Evolutionary conservation across 2,329 filamentous ascomycete genomes (phyloP).

Genomic region (Diaporthe sp.): DNA sequence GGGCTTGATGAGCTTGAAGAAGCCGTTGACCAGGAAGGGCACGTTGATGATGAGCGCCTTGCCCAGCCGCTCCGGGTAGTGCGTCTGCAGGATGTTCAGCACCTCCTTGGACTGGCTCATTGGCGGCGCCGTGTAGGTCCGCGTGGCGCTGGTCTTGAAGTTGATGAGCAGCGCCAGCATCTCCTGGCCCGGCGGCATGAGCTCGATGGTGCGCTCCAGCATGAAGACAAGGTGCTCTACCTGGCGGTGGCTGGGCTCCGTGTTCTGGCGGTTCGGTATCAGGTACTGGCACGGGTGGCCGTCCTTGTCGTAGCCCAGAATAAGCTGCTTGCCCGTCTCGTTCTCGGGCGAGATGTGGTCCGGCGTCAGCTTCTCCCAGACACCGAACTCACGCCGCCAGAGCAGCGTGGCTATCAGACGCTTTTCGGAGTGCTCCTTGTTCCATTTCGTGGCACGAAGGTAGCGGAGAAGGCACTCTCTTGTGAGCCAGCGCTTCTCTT

Average conservation of each 20-base stretch:
- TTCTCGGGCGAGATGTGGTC: constrained; percentile 95
- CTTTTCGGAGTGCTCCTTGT: constrained; percentile 78
- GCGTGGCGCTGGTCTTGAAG: constrained; percentile 83
- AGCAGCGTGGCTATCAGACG: constrained; percentile 84
- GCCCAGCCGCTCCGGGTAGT: constrained; percentile 94
- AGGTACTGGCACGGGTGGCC: constrained; percentile 92
- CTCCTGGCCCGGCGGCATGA: constrained; percentile 90
- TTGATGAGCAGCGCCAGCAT: constrained; percentile 90
- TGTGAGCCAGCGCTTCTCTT: constrained; percentile 90
- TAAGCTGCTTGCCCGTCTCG: constrained; percentile 94
- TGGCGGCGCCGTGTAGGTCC: constrained; percentile 79
- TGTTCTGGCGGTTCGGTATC: constrained; percentile 92
- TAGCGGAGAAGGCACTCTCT: constrained; percentile 93
- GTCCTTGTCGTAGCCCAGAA: constrained; percentile 88
- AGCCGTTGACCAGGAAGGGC: constrained; percentile 90
- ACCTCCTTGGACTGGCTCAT: constrained; percentile 84
- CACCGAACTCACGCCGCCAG: constrained; percentile 92
- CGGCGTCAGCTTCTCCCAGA: constrained; percentile 77
- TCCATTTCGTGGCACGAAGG: constrained; percentile 94
- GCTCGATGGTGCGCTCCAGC: constrained; percentile 88
- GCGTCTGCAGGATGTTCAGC: constrained; percentile 91
- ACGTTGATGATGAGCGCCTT: constrained; percentile 88
- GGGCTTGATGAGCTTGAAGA: constrained; percentile 95
- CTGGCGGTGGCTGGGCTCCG: constrained; percentile 85
- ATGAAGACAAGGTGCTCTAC: constrained; percentile 96